A percentile compares a stretch with the other conserved stretches of the same genome.
phyloP scores from a whole-genome alignment of 2,329 filamentous ascomycete genomes.

The Pseudogymnoascus sp. region DNA sequence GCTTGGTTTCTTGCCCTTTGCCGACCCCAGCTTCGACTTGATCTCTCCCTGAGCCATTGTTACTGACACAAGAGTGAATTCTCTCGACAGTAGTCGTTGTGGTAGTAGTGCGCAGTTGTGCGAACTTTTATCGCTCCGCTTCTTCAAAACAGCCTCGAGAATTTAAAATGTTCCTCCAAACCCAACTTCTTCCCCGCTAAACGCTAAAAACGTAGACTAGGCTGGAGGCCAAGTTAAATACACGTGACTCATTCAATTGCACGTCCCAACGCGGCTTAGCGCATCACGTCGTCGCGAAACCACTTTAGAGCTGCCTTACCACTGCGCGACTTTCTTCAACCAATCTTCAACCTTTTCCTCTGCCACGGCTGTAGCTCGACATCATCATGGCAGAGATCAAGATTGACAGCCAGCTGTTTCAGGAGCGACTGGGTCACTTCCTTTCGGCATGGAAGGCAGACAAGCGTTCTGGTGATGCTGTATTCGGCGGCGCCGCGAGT shows the following conservation, averaged over 20 bases:
- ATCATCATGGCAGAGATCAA: slow-evolving; percentile 64
- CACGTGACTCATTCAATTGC: neutral
- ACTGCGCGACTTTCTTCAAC: slow-evolving; percentile 2
- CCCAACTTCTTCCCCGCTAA: neutral
- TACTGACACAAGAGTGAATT: neutral
- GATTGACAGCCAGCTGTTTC: slow-evolving; percentile 90
- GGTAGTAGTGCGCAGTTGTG: neutral
- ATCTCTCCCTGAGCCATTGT: slow-evolving; percentile 30
- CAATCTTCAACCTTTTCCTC: slow-evolving; percentile 1
- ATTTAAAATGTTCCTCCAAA: neutral
- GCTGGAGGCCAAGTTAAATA: neutral
- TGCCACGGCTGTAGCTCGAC: slow-evolving; percentile 2
- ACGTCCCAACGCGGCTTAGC: neutral
- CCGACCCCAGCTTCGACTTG: slow-evolving; percentile 26
- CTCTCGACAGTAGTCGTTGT: neutral
- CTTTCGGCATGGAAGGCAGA: slow-evolving; percentile 93
- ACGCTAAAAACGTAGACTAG: neutral
- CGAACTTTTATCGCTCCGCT: neutral
- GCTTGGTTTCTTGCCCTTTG: slow-evolving; percentile 27
- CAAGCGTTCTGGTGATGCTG: slow-evolving; percentile 75
- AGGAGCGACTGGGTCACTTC: slow-evolving; percentile 83
- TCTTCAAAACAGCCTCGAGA: neutral
- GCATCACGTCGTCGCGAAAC: slow-evolving; percentile 9
- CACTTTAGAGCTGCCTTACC: slow-evolving; percentile 3
- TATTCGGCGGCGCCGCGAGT: slow-evolving; percentile 81